Evolutionary conservation across 2,329 filamentous ascomycete species (phyloP), one percentile per base, ranked within the genome.

Genomic region (Colletotrichum cordylinicola): DNA sequence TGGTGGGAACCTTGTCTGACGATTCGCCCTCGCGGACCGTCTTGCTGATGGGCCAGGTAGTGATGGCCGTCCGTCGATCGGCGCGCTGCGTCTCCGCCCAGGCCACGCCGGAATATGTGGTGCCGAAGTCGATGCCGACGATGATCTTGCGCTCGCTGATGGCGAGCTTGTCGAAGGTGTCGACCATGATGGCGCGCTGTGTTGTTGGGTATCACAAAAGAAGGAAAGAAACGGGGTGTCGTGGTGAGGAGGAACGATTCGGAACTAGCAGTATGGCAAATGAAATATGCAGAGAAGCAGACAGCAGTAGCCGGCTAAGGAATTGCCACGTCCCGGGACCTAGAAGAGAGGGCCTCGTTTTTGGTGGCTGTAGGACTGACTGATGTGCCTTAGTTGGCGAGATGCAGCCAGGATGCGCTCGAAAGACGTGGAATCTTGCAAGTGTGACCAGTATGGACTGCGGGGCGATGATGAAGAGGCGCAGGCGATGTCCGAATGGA

Each of bases 111-210:
- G 89, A 90, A 79, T 88, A 91, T 6, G 90, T 91, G 15, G 89
- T 91, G 31, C 90, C 89, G 78, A 91, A 91, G 79, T 91, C 89
- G 74, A 91, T 88, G 24, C 87, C 89, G 77, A 90, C 85, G 67
- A 90, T 85, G 76, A 90, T 86, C 79, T 84, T 87, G 78, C 85
- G 84, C 29, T 84, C 83, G 31, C 77, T 79, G 55, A 82, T 78
- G 33, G 79, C 80, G 65, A 85, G 80, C 67, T 81, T 82, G 48
- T 85, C 83, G 43, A 85, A 84, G 24, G 10, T 31, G 18, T 85
- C 83, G 84, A 86, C 85, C 39, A 60, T 6, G 8, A 69, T 39
- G 18, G 24, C 4, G 7, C 16, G 2, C 3, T 12, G 9, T 52
- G 6, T 48, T 21, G 29, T 24, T n/a, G 37, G 31, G 31, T 60